A percentile compares a stretch with the other conserved stretches of the same genome.
phyloP scores from a whole-genome alignment of 305 asterid species.

The Fraxinus dipetala region DNA sequence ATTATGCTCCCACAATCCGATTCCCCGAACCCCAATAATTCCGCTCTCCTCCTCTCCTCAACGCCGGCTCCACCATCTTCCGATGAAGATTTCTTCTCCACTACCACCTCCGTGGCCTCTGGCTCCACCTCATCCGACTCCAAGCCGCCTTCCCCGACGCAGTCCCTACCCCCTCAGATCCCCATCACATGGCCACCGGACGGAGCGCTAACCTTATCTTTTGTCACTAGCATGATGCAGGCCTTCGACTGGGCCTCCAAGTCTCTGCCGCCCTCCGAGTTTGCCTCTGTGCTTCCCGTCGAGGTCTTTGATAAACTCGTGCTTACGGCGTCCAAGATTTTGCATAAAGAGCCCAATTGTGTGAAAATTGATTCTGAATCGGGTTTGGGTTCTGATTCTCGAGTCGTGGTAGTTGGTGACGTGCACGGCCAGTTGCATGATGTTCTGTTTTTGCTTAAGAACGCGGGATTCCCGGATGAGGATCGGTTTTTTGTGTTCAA shows the following conservation, averaged over 20 bases:
- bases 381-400: slow-evolving; percentile 40
- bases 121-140: slow-evolving; percentile 53
- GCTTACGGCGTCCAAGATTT: slow-evolving; percentile 66
- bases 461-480: slow-evolving; percentile 68
- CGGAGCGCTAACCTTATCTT: slow-evolving; percentile 46
- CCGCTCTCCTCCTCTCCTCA: slow-evolving; percentile 20
- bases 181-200: slow-evolving; percentile 74
- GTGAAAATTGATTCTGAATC: slow-evolving; percentile 47
- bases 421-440: slow-evolving; percentile 96
- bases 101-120: slow-evolving; percentile 40
- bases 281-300: slow-evolving; percentile 72
- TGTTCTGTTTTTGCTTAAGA: slow-evolving; percentile 60
- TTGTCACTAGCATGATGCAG: slow-evolving; percentile 64
- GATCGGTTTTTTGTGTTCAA: slow-evolving; percentile 81
- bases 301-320: slow-evolving; percentile 62
- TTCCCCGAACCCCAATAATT: slow-evolving; percentile 6
- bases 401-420: slow-evolving; percentile 88
- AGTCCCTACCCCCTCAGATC: slow-evolving; percentile 52
- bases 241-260: slow-evolving; percentile 76
- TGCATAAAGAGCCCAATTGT: slow-evolving; percentile 88
- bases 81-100: slow-evolving; percentile 69
- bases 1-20: background rate
- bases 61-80: slow-evolving; percentile 50
- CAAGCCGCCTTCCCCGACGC: slow-evolving; percentile 25
- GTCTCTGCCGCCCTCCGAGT: slow-evolving; percentile 51